Evolutionary conservation across 495 filamentous ascomycete species (phyloP), one percentile per base, ranked within the genome.

Genomic region (Xylaria venustula): DNA sequence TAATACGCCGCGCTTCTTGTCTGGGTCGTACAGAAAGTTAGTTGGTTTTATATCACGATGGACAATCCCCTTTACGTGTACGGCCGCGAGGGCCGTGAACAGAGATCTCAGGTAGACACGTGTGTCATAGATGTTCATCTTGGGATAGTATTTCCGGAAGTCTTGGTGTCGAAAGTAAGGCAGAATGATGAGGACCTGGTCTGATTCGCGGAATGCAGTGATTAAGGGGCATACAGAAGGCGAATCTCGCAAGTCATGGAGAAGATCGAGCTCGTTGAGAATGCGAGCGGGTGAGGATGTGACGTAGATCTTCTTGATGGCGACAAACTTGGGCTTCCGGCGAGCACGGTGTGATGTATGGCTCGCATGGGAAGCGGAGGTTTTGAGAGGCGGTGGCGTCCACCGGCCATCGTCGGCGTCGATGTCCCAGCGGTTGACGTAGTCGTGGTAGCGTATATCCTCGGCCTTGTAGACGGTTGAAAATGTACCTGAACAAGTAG

Each of bases 1-100:
- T 12, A 98, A 82, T 2, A 98, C 94, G 15, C 94, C 94, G 54
- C 90, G 87, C 64, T 85, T 82, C 61, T 89, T 80, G 3, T 87
- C 75, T 3, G 90, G 88, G 61, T 96, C 93, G 79, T 98, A 99
- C 32, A 99, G 84, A 69, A 99, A 99, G 70, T 99, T 99, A 12
- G 94, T 99, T n/a, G 94, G 94, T 72, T 99, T 99, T 72, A 99
- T 97, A 73, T 99, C 94, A 54, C 94, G 88, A 71, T 99, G 94
- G 17, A 99, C 81, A 57, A 99, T 97, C 19, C 83, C 78, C 67
- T 88, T 85, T 36, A 80, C 79, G 72, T 99, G 94, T 9, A 98
- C 92, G 20, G 89, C 88, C 15, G 82, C 78, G 6, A 99, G 80
- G 0, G 95, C 94, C 5, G 85, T 86, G 71, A 99, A 92, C 8